These are phyloP conservation scores for Pluteus cervinus DNA, from an alignment of 768 basidiomycete species.

Conservation along the genomic window DNA sequence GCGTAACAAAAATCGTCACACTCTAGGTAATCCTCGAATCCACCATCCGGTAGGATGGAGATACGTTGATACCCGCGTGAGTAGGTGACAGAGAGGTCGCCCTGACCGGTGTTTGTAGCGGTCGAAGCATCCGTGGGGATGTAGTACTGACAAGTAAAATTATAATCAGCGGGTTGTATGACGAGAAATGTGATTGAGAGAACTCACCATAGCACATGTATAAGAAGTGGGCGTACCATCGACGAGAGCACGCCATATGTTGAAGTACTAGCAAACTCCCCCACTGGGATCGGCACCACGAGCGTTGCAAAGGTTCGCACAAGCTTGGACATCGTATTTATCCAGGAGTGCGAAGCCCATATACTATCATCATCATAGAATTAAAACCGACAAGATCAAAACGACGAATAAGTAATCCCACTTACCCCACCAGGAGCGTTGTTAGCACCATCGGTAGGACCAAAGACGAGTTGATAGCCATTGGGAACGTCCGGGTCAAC, in stretches of 20 bases:
- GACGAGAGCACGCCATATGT: conserved; percentile 47
- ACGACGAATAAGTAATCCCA: conserved; percentile 6
- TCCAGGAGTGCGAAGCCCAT: conserved; percentile 47
- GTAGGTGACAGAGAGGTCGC: conserved; percentile 36
- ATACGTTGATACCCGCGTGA: conserved; percentile 42
- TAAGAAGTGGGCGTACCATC: conserved; percentile 40
- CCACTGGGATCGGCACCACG: conserved; percentile 35
- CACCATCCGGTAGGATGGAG: conserved; percentile 31
- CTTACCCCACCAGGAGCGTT: conserved; percentile 38
- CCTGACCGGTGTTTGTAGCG: conserved; percentile 41
- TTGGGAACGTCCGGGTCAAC: conserved; percentile 30
- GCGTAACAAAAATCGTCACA: conserved; percentile 38
- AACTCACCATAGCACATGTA: conserved; percentile 42
- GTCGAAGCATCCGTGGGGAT: conserved; percentile 34
- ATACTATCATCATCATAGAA: conserved; percentile 25
- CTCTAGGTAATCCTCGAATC: conserved; percentile 35
- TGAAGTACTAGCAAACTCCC: conserved; percentile 46
- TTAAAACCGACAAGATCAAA: background rate
- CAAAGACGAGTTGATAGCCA: conserved; percentile 34
- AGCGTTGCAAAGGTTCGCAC: conserved; percentile 37
- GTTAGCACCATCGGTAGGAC: conserved; percentile 40
- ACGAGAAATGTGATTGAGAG: too few relatives aligned
- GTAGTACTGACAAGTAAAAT: conserved; percentile 32
- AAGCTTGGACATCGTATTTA: conserved; percentile 41
- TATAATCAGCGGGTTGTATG: background rate